Evolutionary conservation across 129 eudicot genomes (phyloP).

Genomic region (Flaveria bidentis): DNA sequence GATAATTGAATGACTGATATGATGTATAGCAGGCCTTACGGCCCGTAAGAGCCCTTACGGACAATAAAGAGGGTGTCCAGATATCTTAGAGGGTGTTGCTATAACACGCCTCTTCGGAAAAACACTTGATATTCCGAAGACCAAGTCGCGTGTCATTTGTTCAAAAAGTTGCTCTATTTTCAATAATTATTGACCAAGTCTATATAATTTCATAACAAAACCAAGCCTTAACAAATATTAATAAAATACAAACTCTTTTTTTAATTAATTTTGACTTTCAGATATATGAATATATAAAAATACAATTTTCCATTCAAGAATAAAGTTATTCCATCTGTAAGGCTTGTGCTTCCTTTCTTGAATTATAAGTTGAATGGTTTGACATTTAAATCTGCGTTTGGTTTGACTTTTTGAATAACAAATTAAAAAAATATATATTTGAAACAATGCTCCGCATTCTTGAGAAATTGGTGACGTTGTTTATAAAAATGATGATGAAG

Average conservation of each 20-base stretch:
- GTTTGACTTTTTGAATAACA: neutral
- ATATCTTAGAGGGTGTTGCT: no score
- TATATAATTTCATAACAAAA: neutral
- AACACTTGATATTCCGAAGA: no score
- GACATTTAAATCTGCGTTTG: neutral
- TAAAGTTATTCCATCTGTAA: conserved; percentile 6
- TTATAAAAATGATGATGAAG: neutral
- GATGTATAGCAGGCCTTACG: no score
- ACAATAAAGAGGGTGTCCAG: no score
- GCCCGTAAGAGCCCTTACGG: no score
- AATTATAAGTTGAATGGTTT: neutral
- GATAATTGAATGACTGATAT: no score
- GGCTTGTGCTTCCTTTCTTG: conserved; percentile 23
- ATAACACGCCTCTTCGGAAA: no score
- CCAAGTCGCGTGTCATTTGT: no score
- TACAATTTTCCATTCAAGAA: neutral
- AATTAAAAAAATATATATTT: neutral
- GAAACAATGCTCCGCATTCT: neutral
- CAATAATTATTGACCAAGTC: no score
- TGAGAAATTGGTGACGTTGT: neutral
- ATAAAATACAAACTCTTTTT: neutral
- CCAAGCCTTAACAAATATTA: neutral
- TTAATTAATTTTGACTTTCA: neutral
- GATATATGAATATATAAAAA: no score
- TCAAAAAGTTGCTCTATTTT: no score